Percentiles rank a stretch among this genome's conserved stretches.
phyloP scores from a whole-genome alignment of 2,329 filamentous ascomycete species.

The Penicillium sp. region DNA sequence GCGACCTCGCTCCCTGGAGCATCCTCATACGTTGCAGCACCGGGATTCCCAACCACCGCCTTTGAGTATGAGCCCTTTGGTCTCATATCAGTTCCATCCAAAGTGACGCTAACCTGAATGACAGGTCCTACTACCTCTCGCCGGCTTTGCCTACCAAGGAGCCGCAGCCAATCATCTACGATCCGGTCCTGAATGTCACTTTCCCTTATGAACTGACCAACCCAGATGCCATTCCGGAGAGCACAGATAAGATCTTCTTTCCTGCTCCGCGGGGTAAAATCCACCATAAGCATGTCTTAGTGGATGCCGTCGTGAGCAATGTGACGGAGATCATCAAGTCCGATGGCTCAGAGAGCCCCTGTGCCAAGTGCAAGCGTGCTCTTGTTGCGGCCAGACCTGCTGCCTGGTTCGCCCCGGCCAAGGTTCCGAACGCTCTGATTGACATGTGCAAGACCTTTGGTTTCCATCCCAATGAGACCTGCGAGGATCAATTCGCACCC shows the following conservation, averaged over 20 bases:
- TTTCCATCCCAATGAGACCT: constrained; percentile 49
- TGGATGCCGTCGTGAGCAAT: constrained; percentile 40
- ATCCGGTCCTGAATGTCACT: constrained; percentile 55
- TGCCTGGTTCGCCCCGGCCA: constrained; percentile 49
- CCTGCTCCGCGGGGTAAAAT: constrained; percentile 48
- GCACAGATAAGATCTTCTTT: constrained; percentile 52
- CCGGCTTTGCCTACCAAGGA: constrained; percentile 47
- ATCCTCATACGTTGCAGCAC: constrained; percentile 31
- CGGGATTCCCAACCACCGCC: constrained; percentile 51
- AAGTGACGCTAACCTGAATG: constrained; percentile 6
- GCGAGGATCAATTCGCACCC: constrained; percentile 49
- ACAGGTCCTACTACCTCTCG: constrained; percentile 46
- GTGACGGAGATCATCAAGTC: constrained; percentile 49
- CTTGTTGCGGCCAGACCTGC: constrained; percentile 52
- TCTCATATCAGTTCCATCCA: not conserved
- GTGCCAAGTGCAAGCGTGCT: constrained; percentile 54
- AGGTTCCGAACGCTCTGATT: constrained; percentile 53
- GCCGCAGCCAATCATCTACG: constrained; percentile 54
- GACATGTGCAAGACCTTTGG: constrained; percentile 50
- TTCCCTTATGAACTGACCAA: constrained; percentile 56
- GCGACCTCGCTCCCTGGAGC: constrained; percentile 22
- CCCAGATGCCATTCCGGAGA: constrained; percentile 51
- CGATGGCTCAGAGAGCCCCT: constrained; percentile 43
- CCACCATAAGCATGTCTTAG: constrained; percentile 41
- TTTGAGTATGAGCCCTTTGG: constrained; percentile 41